A percentile compares a stretch with the other conserved stretches of the same genome.
Evolutionary conservation across 2,329 filamentous ascomycete species (phyloP).

Genomic region (Fonsecaea pugnacius): DNA sequence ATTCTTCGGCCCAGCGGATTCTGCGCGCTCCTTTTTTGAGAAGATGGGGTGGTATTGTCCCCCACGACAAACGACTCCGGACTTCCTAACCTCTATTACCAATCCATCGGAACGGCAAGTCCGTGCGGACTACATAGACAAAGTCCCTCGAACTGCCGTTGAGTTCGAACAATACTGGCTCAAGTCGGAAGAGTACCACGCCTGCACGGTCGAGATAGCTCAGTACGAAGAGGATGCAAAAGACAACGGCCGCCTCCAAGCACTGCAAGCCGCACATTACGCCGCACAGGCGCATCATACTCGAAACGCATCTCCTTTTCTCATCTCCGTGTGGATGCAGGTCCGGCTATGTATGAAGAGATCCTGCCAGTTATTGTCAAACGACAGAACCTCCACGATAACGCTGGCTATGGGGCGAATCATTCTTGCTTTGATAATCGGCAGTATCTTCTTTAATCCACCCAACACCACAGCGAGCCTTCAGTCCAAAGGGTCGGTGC

Average conservation of each 20-base stretch:
- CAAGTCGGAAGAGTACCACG: slow-evolving; percentile 16
- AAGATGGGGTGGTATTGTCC: slow-evolving; percentile 65
- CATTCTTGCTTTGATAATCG: slow-evolving; percentile 64
- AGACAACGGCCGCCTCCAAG: slow-evolving; percentile 57
- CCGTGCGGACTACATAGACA: slow-evolving; percentile 47
- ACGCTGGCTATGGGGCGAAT: slow-evolving; percentile 67
- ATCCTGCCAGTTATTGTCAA: slow-evolving; percentile 68
- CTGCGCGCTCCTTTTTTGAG: slow-evolving; percentile 69
- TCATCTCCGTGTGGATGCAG: slow-evolving; percentile 58
- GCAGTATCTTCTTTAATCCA: slow-evolving; percentile 70
- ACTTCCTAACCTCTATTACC: slow-evolving; percentile 69
- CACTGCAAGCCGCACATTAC: slow-evolving; percentile 59
- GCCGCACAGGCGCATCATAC: slow-evolving; percentile 62
- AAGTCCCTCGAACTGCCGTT: slow-evolving; percentile 51
- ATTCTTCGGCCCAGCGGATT: slow-evolving; percentile 64
- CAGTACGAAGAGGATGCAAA: slow-evolving; percentile 54
- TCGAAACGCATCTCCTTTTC: slow-evolving; percentile 59
- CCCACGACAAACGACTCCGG: slow-evolving; percentile 66
- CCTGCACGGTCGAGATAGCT: slow-evolving; percentile 51
- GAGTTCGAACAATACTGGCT: slow-evolving; percentile 56
- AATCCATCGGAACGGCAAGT: slow-evolving; percentile 57
- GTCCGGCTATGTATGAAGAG: slow-evolving; percentile 60
- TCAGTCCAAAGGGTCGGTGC: slow-evolving; percentile 65
- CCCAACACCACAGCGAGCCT: slow-evolving; percentile 61
- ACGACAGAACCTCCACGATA: slow-evolving; percentile 57